Evolutionary conservation across 176 grass and related monocot species (phyloP).

Genomic region (Alopecurus myosuroides): DNA sequence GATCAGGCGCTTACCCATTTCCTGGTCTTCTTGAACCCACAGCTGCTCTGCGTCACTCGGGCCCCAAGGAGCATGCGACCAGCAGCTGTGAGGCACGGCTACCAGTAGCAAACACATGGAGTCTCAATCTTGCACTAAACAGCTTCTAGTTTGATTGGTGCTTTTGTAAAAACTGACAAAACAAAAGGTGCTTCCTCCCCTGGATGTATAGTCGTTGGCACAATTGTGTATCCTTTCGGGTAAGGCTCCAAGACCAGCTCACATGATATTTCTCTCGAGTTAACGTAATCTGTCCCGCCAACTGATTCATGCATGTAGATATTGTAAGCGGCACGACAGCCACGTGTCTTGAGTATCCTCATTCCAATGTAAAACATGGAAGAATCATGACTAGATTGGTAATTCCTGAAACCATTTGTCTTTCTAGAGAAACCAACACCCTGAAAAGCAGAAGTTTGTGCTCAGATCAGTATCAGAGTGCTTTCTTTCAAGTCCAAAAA

Average conservation of each 20-base stretch:
- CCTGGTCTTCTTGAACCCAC: constrained; percentile 20
- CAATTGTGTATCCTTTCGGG: constrained; percentile 98
- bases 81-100: constrained; percentile 19
- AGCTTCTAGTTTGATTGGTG: constrained; percentile 85
- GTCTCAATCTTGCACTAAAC: constrained; percentile 48
- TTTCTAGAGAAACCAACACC: constrained; percentile 98
- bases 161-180: constrained; percentile 99
- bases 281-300: constrained; percentile 96
- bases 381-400: constrained; percentile 94
- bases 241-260: constrained; percentile 96
- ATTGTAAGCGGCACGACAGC: constrained; percentile 91
- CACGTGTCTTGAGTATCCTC: constrained; percentile 97
- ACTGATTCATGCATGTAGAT: constrained; percentile 99
- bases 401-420: constrained; percentile 86
- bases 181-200: constrained; percentile 99
- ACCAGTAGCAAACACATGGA: constrained; percentile 11
- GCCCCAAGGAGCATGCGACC: background rate
- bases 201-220: constrained; percentile 96
- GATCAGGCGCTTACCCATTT: constrained; percentile 28
- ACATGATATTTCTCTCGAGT: constrained; percentile 97
- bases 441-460: constrained; percentile 46
- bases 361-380: constrained; percentile 97
- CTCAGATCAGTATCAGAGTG: constrained; percentile 11
- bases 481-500: background rate
- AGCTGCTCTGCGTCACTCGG: constrained; percentile 13